phyloP scores from a whole-genome alignment of 257 asterid genomes.

The Leptodermis oblonga region DNA sequence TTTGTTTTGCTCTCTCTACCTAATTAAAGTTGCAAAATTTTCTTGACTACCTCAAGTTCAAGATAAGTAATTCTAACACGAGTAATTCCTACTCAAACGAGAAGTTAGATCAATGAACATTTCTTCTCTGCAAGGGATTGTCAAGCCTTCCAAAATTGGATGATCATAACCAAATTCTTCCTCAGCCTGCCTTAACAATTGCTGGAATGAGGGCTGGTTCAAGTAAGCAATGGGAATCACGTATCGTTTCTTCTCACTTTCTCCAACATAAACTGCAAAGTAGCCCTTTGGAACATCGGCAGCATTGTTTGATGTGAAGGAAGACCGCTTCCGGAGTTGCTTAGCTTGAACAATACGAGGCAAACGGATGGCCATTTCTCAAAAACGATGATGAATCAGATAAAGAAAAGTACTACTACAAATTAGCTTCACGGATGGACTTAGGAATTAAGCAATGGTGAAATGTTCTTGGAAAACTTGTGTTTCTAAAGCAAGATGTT shows the following conservation, averaged over 20 bases:
- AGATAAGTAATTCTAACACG: background rate
- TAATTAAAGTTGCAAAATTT: background rate
- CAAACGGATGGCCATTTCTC: slow-evolving; percentile 27
- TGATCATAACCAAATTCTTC: slow-evolving; percentile 50
- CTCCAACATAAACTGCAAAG: slow-evolving; percentile 26
- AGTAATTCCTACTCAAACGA: slow-evolving; percentile 12
- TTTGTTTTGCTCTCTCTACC: background rate
- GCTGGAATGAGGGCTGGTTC: slow-evolving; percentile 38
- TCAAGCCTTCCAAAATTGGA: slow-evolving; percentile 57
- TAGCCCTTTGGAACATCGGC: slow-evolving; percentile 20
- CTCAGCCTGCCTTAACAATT: slow-evolving; percentile 38
- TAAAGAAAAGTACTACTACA: background rate
- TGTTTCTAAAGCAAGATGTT: too few relatives aligned
- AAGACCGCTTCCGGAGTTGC: slow-evolving; percentile 18
- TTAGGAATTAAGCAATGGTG: too few relatives aligned
- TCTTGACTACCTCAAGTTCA: background rate
- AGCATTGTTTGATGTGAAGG: background rate
- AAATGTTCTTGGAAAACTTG: too few relatives aligned
- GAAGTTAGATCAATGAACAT: slow-evolving; percentile 35
- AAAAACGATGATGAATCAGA: background rate
- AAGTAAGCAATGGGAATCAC: slow-evolving; percentile 43
- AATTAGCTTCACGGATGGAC: too few relatives aligned
- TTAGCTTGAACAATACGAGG: slow-evolving; percentile 14
- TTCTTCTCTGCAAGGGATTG: slow-evolving; percentile 38
- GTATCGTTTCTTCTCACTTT: slow-evolving; percentile 32